Base-by-base conservation (phyloP, 2,329 filamentous ascomycete genomes). In the Ilyonectria robusta region DNA sequence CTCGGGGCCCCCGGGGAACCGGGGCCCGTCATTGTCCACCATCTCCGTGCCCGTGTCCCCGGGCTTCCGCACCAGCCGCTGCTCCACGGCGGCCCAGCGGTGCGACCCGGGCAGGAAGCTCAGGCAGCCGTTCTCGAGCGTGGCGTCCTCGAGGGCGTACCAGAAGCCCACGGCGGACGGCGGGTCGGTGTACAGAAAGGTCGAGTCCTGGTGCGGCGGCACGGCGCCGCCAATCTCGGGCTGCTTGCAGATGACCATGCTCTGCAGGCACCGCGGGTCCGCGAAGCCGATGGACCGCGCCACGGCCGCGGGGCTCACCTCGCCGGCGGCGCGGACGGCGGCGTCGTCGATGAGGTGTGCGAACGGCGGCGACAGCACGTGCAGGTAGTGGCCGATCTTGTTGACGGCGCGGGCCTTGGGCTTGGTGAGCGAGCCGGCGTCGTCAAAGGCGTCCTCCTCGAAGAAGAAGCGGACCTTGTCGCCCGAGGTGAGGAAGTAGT, bases 231-330 rank as follows among this genome's bases (percentile, higher is more conserved):
- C 96, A 59, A 98, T 98, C 82, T 97, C 94, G 23, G 96, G 95
- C 83, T 98, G 95, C 81, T 99, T 99, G 88, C 94, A 98, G 75
- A 99, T 98, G 31, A 98, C 87, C 96, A 99, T 99, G 79, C 93
- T 96, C 85, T 99, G 96, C 59, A 99, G 85, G 66, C 87, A 89
- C 21, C 92, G 85, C 2, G 95, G 93, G 79, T 97, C 93, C 5
- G 72, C 75, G 83, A 94, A 97, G 2, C 92, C 92, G 11, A 97
- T 85, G 9, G 87, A 87, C 50, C 84, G 83, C 1, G 94, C 94
- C 15, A 97, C 90, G 6, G 86, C 88, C 0, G 84, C 85, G 0
- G 87, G 87, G n/a, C 79, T 81, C 42, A 80, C 78, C 42, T 76
- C 77, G 1, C 76, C 79, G 11, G 70, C 67, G 3, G 73, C 75